Evolutionary conservation across 129 eudicot genomes (phyloP).

Genomic region (Ambrosia artemisiifolia): DNA sequence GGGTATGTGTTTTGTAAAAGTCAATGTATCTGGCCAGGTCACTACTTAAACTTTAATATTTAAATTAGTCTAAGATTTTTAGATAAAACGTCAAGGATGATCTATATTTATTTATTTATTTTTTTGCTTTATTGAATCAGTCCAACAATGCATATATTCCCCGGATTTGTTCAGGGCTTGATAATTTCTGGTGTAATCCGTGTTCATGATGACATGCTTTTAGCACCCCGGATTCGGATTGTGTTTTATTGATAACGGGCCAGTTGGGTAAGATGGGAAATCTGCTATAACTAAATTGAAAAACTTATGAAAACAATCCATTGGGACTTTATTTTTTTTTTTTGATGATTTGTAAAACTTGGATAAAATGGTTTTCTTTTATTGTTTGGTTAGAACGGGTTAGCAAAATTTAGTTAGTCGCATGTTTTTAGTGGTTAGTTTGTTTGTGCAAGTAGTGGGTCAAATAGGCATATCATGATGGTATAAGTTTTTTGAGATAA

Average conservation of each 20-base stretch:
- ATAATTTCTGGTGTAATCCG: constrained; percentile 96
- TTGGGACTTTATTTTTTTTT: background rate
- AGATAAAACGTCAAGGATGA: background rate
- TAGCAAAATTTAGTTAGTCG: too few species aligned
- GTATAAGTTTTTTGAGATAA: too few species aligned
- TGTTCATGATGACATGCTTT: constrained; percentile 96
- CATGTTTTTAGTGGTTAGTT: too few species aligned
- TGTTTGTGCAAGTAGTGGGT: too few species aligned
- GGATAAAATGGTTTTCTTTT: too few species aligned
- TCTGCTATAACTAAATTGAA: background rate
- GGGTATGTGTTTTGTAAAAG: constrained; percentile 34
- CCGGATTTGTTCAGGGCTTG: constrained; percentile 93
- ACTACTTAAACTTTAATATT: constrained; percentile 16
- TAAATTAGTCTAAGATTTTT: background rate
- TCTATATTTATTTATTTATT: too few species aligned
- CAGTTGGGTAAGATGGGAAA: background rate
- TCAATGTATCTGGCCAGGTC: constrained; percentile 91
- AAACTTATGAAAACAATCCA: too few species aligned
- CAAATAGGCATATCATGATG: too few species aligned
- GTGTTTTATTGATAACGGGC: background rate
- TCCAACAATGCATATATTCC: constrained; percentile 98
- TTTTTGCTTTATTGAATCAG: constrained; percentile 32
- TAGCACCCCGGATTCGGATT: constrained; percentile 59
- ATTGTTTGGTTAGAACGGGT: too few species aligned
- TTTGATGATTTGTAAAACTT: background rate